Base-by-base conservation (phyloP, 2,329 filamentous ascomycete genomes). In the Exserohilum rostratum region DNA sequence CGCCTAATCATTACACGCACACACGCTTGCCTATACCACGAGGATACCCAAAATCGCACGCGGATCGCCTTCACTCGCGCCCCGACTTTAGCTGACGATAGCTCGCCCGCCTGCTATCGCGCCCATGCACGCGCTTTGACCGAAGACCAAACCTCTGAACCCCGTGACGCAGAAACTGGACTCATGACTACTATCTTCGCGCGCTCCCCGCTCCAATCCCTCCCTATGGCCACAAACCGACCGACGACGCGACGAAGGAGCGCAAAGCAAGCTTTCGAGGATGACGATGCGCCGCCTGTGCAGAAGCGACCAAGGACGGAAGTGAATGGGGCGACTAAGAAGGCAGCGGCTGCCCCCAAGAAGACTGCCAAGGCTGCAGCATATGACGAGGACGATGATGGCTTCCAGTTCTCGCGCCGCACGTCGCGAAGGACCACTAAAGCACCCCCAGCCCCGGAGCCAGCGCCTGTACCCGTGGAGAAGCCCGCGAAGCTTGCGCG, bases 171-270 rank as follows among this genome's bases (percentile, higher is more conserved):
- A 65, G 51, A 65, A 65, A 68, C 69, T 65, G 68, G 55, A 68
- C 64, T 63, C 67, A 75, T 75, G 72, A 71, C 65, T 62, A 67
- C 69, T 53, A 55, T 74, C 53, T 64, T 71, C 59, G 68, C 64
- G 60, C 68, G 72, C 63, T 71, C 69, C 27, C 80, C 80, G 55
- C 68, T 82, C 57, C 75, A 79, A 73, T 66, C 72, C 29, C 75
- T 82, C 60, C 76, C 73, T 58, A 82, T 82, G 80, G 77, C 78
- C 56, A 71, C 76, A 63, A 79, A 79, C 47, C 70, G 74, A 55
- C 64, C 69, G 42, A 75, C 69, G 39, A 74, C 75, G 68, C 78
- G 79, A 72, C 72, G 80, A 66, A 72, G 77, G 64, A 82, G 79
- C 62, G 77, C 76, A 62, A 75, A 77, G 48, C 71, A 75, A 45